A percentile compares a stretch with the other conserved stretches of the same genome.
Conservation (phyloP, 148 eudicot species). For the Silene uniflora region DNA sequence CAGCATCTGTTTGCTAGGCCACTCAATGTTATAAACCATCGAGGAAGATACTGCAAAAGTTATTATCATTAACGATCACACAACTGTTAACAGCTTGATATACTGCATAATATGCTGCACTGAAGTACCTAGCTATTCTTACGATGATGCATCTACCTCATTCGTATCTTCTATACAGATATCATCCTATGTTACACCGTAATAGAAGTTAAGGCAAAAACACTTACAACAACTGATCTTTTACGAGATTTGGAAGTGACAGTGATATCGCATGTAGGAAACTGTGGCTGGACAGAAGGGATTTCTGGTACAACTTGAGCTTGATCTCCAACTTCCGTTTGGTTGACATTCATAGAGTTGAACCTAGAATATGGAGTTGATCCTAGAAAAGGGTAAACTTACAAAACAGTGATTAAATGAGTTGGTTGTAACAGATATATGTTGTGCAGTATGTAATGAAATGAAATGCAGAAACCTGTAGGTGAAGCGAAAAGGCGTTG, state of each 20-base stretch:
- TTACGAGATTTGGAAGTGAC: background rate
- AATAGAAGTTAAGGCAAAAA: background rate
- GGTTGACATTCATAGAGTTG: too few relatives aligned
- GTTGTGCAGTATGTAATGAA: background rate
- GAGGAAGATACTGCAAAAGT: conserved; percentile 18
- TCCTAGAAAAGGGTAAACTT: background rate
- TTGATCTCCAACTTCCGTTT: too few relatives aligned
- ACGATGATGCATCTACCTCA: too few relatives aligned
- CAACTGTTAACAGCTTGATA: background rate
- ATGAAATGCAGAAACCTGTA: background rate
- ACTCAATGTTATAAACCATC: background rate
- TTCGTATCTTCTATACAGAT: too few relatives aligned
- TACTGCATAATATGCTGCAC: background rate
- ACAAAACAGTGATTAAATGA: background rate
- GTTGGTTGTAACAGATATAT: background rate
- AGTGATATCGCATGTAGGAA: background rate
- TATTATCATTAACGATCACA: background rate
- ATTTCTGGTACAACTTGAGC: background rate
- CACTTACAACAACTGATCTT: conserved; percentile 2
- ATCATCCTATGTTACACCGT: background rate
- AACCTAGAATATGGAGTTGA: background rate
- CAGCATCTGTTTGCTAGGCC: conserved; percentile 10
- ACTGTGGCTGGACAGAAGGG: background rate
- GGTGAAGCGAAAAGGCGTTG: background rate
- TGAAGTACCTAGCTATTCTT: background rate